Conservation (phyloP, 257 asterid species). For the Cruciata laevipes region DNA sequence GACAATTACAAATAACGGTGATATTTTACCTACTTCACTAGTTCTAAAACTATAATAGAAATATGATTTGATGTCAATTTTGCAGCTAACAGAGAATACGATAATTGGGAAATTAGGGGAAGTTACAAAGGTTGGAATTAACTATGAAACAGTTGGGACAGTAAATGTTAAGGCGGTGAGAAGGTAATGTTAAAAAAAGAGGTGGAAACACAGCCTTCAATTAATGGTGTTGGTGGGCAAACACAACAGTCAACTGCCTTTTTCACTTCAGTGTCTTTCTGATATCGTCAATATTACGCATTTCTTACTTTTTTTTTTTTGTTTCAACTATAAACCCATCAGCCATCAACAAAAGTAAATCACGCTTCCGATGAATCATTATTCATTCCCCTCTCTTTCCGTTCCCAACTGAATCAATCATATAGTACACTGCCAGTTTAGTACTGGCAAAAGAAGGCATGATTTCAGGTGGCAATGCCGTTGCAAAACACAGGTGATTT, state of each 20-base stretch:
- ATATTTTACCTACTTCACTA: too few relatives aligned
- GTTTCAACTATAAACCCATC: not conserved
- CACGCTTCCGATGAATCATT: not conserved
- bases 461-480: constrained; percentile 16
- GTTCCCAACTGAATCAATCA: not conserved
- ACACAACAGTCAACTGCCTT: not conserved
- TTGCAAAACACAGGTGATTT: constrained; percentile 21
- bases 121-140: not conserved
- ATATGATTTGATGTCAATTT: too few relatives aligned
- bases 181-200: not conserved
- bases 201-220: constrained; percentile 1
- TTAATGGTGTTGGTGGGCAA: constrained; percentile 14
- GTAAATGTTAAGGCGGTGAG: not conserved
- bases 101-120: not conserved
- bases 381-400: not conserved
- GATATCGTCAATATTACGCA: constrained; percentile 4
- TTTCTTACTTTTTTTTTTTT: not conserved
- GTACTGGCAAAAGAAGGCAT: not conserved
- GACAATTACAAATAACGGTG: not conserved
- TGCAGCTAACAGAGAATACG: too few relatives aligned
- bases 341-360: not conserved
- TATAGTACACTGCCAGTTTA: not conserved
- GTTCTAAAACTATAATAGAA: too few relatives aligned
- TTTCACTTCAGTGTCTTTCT: not conserved
- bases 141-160: not conserved